Base-by-base conservation (phyloP, 345 rosid species). In the Populus euphratica region DNA sequence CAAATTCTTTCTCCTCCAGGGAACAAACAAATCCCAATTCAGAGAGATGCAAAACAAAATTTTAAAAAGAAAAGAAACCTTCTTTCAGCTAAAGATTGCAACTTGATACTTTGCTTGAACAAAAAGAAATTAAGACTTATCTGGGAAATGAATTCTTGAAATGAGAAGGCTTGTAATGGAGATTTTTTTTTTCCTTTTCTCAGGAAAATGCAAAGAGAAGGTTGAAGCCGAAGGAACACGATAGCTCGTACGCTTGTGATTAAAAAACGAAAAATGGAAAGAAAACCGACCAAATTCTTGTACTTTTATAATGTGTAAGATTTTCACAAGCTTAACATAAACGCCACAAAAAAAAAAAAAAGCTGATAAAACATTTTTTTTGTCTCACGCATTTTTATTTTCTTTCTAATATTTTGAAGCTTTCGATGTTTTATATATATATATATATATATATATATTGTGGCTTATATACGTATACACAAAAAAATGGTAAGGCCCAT, bases 251-350 rank as follows among this genome's bases (percentile, higher is more conserved):
- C 21, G 43, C 16, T 77, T 3, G 27, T n/a, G 63, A 13, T n/a
- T 44, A 68, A 77, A 56, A 80, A 75, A 29, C 5, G 77, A 75
- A 74, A 69, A 76, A 76, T 12, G 62, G 64, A 62, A 50, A 4
- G 12, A 31, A 69, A 78, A 76, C 79, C 68, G 68, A 23, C 39
- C 44, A 29, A 0, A 35, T 4, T 41, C 70, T 6, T 47, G 21
- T 72, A 4, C 72, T 79, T 70, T 69, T 69, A 74, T 56, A 77
- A 73, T 74, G 74, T 50, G 33, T 8, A 77, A 82, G 85, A 78
- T 77, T 86, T 73, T 80, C 75, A n/a, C 80, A 38, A 70, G 86
- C 85, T 84, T 81, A n/a, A 81, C 89, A 88, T 79, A 68, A 82
- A 86, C 88, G 85, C 86, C 84, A 87, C 80, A 78, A 78, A 79